Evolutionary conservation across 176 grass and related monocot genomes (phyloP), one percentile per base, ranked within the genome.

Genomic region (Neostapfia colusana): DNA sequence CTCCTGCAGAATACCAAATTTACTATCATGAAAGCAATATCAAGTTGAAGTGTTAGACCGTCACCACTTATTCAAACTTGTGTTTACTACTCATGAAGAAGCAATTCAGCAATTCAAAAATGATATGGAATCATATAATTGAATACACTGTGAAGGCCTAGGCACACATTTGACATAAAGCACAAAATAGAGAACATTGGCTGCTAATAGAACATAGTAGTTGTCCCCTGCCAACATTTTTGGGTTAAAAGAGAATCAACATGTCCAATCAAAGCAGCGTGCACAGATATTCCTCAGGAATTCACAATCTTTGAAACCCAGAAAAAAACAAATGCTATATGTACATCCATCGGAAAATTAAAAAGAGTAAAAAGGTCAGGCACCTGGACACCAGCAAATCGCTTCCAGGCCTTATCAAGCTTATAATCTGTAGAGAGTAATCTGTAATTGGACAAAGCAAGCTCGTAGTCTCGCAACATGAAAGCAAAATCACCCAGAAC

Each of bases 381-480:
- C 79, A 99, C 95, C 89, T 99, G 95, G 65, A 92, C 91, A 84
- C 91, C 91, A 63, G 91, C 91, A 88, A 84, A 95, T 63, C 74
- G 82, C 79, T 99, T 99, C 91, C 91, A 99, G 83, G 91, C 89
- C 83, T 99, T 99, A 85, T 99, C 95, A 72, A 99, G 87, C 80
- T 90, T 99, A 84, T 92, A 99, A 75, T 99, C 95, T 60, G 91
- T 99, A 45, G 91, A 88, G 44, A 99, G 87, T 70, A 99, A 81
- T 77, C 89, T 93, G 65, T 90, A 99, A 84, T 99, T 99, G 75
- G 95, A 99, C 70, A 99, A 84, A 60, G 95, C 95, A 87, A 99
- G 95, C 84, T 99, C 95, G 35, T 95, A 99, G 82, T 99, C 91
- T 57, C 91, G 89, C 67, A 99, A 78, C 91, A 99, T 99, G 72